Percentiles rank a stretch among this genome's conserved stretches.
Conservation (phyloP, 2,329 filamentous ascomycete genomes). For the Penicillium sp. region DNA sequence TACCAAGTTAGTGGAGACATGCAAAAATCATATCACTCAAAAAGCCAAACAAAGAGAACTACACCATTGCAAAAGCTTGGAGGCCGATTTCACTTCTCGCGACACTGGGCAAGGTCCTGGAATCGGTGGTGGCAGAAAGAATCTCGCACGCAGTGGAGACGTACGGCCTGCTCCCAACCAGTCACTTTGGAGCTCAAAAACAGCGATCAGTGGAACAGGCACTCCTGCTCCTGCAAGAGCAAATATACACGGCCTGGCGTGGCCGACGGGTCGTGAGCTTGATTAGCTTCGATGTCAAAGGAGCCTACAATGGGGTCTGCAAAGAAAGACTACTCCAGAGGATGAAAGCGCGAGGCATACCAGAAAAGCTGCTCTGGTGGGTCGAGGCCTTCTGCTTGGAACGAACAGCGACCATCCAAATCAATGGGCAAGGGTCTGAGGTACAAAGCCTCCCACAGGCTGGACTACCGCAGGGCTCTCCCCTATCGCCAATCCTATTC, state of each 20-base stretch:
- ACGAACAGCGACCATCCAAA: slow-evolving; percentile 28
- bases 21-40: slow-evolving; percentile 32
- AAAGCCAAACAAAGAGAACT: slow-evolving; percentile 30
- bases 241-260: slow-evolving; percentile 37
- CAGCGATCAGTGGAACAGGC: slow-evolving; percentile 38
- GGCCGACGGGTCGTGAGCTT: slow-evolving; percentile 38
- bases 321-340: slow-evolving; percentile 42
- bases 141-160: slow-evolving; percentile 37
- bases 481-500: slow-evolving; percentile 43
- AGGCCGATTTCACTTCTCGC: slow-evolving; percentile 32
- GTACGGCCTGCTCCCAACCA: slow-evolving; percentile 38
- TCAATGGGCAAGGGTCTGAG: slow-evolving; percentile 25
- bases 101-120: slow-evolving; percentile 35
- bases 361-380: slow-evolving; percentile 20
- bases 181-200: slow-evolving; percentile 45
- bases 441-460: slow-evolving; percentile 13
- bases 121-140: slow-evolving; percentile 37
- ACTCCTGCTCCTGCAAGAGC: slow-evolving; percentile 35
- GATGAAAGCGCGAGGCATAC: slow-evolving; percentile 35
- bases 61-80: slow-evolving; percentile 26
- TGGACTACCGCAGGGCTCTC: slow-evolving; percentile 33
- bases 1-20: too few relatives aligned
- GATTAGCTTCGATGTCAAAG: slow-evolving; percentile 46
- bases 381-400: slow-evolving; percentile 35
- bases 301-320: slow-evolving; percentile 47